Evolutionary conservation across 176 grass and related monocot genomes (phyloP).

Genomic region (Thinopyrum elongatum): DNA sequence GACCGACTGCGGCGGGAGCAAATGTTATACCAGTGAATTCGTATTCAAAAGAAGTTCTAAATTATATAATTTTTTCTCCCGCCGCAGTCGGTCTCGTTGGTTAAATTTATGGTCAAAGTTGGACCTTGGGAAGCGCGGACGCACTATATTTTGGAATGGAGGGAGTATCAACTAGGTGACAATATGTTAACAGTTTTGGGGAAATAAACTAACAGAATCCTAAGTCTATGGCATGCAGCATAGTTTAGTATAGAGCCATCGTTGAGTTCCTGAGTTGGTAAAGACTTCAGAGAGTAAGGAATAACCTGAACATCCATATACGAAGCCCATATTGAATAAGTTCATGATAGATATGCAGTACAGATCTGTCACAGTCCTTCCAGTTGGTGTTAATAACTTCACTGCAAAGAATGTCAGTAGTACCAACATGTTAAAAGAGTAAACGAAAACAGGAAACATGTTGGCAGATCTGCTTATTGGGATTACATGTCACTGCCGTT

Average conservation of each 20-base stretch:
- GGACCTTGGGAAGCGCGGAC: no score
- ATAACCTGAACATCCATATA: constrained; percentile 99
- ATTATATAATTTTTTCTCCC: no score
- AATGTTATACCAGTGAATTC: no score
- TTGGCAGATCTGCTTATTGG: constrained; percentile 8
- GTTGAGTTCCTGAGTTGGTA: background rate
- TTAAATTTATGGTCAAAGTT: no score
- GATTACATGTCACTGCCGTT: background rate
- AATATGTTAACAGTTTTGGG: background rate
- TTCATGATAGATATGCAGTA: constrained; percentile 86
- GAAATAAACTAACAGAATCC: background rate
- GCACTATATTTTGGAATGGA: no score
- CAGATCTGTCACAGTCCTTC: constrained; percentile 72
- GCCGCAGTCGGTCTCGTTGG: no score
- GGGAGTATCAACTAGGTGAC: background rate
- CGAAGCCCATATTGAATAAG: constrained; percentile 84
- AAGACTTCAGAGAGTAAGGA: constrained; percentile 7
- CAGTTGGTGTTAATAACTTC: constrained; percentile 60
- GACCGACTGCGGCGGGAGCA: no score
- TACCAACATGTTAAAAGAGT: constrained; percentile 23
- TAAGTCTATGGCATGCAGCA: background rate
- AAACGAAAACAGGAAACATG: background rate
- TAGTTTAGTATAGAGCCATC: constrained; percentile 12
- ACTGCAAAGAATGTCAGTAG: constrained; percentile 46
- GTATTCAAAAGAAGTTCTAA: no score